Conservation (phyloP, 2,329 filamentous ascomycete species). For the Pseudogymnoascus sp. region DNA sequence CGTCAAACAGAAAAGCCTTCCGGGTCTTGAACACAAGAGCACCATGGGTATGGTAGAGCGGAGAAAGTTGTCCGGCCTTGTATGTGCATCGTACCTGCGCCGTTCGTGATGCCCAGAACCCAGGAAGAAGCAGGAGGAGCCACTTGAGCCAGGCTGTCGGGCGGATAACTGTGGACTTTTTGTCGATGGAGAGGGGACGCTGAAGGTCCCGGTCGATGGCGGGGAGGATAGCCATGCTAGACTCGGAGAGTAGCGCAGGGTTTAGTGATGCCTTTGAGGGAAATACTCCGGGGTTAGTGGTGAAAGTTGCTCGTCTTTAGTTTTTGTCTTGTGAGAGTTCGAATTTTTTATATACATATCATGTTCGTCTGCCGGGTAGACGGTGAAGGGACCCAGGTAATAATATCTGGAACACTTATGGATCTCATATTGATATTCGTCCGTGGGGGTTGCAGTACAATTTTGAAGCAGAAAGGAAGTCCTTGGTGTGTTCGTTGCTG, state of each 20-base stretch:
- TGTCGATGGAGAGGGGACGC: constrained; percentile 1
- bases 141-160: constrained; percentile 4
- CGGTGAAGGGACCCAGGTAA: background rate
- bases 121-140: background rate
- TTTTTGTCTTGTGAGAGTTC: constrained; percentile 1
- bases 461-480: background rate
- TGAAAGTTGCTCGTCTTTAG: background rate
- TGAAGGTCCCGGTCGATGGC: background rate
- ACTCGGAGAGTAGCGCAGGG: constrained; percentile 7
- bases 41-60: background rate
- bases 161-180: constrained; percentile 5
- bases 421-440: background rate
- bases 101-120: background rate
- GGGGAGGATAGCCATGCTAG: constrained; percentile 4
- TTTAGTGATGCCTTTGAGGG: background rate
- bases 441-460: background rate
- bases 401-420: background rate
- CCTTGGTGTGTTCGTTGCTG: background rate
- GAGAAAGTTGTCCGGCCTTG: background rate
- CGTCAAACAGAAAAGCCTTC: background rate
- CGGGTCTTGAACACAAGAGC: background rate
- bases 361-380: background rate
- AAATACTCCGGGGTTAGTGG: constrained; percentile 8
- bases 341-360: background rate
- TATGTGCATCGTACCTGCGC: constrained; percentile 7